phyloP scores from a whole-genome alignment of 257 asterid species.

The Fraxinus quadrangulata region DNA sequence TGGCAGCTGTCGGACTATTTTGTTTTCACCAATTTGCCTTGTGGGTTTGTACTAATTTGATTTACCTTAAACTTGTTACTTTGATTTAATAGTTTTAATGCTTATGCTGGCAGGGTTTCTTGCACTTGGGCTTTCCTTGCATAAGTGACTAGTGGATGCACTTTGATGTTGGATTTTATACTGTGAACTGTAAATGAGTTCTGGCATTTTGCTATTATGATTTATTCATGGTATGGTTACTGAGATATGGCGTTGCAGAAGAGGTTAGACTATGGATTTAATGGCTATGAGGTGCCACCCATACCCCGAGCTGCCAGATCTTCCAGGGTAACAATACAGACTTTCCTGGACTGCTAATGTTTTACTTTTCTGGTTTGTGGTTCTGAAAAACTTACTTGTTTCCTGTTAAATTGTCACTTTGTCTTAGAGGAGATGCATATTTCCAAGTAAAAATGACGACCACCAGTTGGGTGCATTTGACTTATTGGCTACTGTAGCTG shows the following conservation, averaged over 20 bases:
- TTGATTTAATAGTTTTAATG: not conserved
- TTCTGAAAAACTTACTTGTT: slow-evolving; percentile 20
- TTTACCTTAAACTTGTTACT: slow-evolving; percentile 4
- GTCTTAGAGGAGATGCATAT: slow-evolving; percentile 65
- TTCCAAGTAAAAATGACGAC: slow-evolving; percentile 55
- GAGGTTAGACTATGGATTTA: slow-evolving; percentile 78
- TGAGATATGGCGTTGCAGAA: slow-evolving; percentile 71
- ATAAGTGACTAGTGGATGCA: slow-evolving; percentile 5
- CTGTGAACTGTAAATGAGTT: slow-evolving; percentile 27
- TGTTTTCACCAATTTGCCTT: not conserved
- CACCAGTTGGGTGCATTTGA: slow-evolving; percentile 75
- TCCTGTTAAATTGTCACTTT: slow-evolving; percentile 25
- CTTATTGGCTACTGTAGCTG: slow-evolving; percentile 84
- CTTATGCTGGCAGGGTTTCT: slow-evolving; percentile 25
- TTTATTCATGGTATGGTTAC: slow-evolving; percentile 58
- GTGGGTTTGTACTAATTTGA: slow-evolving; percentile 3
- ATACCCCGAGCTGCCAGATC: slow-evolving; percentile 93
- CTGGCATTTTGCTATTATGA: slow-evolving; percentile 32
- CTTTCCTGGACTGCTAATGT: slow-evolving; percentile 6
- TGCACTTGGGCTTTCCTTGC: slow-evolving; percentile 16
- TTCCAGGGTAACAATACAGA: slow-evolving; percentile 54
- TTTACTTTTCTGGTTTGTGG: slow-evolving; percentile 11
- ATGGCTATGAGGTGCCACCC: slow-evolving; percentile 82
- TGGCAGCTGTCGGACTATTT: not conserved
- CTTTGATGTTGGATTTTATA: slow-evolving; percentile 7